A percentile compares a stretch with the other conserved stretches of the same genome.
Evolutionary conservation across 129 eudicot genomes (phyloP).

Genomic region (Oenanthe sinensis): DNA sequence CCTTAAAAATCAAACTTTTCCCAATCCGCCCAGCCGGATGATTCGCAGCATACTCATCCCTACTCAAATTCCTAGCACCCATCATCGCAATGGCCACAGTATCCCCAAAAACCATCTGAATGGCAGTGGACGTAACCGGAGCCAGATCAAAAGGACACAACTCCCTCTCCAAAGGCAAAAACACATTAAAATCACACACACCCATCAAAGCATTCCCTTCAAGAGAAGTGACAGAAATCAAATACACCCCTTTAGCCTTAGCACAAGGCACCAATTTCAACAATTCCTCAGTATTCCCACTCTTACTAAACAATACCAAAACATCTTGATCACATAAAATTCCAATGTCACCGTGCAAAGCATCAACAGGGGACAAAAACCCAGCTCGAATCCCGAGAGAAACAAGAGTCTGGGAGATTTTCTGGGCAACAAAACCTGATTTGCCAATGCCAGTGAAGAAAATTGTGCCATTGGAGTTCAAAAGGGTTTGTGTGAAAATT

Average conservation of each 20-base stretch:
- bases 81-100: slow-evolving; percentile 87
- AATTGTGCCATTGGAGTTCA: slow-evolving; percentile 58
- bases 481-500: slow-evolving; percentile 68
- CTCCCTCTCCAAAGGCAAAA: slow-evolving; percentile 90
- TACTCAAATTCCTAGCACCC: slow-evolving; percentile 72
- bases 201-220: slow-evolving; percentile 51
- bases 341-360: slow-evolving; percentile 93
- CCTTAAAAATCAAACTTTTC: slow-evolving; percentile 90
- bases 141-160: slow-evolving; percentile 92
- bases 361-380: slow-evolving; percentile 75
- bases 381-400: slow-evolving; percentile 73
- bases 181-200: slow-evolving; percentile 71
- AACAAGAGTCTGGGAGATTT: slow-evolving; percentile 84
- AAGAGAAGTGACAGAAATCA: slow-evolving; percentile 73
- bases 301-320: slow-evolving; percentile 68
- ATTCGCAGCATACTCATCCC: slow-evolving; percentile 76
- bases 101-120: slow-evolving; percentile 97
- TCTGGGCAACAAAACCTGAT: slow-evolving; percentile 89
- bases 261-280: slow-evolving; percentile 72
- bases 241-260: slow-evolving; percentile 74
- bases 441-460: slow-evolving; percentile 91
- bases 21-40: slow-evolving; percentile 98
- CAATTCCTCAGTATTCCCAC: slow-evolving; percentile 82
- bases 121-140: slow-evolving; percentile 89
- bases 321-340: slow-evolving; percentile 38